Evolutionary conservation across 805 yeast genomes (phyloP).

Genomic region (Nakazawaea molendinolei): DNA sequence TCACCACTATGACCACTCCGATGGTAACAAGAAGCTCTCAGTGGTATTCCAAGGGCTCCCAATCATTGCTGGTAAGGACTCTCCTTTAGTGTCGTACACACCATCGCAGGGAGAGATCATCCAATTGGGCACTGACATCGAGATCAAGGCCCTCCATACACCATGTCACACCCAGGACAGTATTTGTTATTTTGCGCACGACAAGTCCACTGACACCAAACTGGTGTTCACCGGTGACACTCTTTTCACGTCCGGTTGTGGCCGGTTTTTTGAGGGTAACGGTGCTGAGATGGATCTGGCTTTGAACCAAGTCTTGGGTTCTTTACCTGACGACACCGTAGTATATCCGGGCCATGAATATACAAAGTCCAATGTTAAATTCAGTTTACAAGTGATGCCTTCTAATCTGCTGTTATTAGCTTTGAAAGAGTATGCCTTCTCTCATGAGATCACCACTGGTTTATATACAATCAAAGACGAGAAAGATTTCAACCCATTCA

Average conservation of each 20-base stretch:
- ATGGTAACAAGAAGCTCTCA: constrained; percentile 50
- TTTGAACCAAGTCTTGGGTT: constrained; percentile 50
- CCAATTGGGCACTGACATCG: constrained; percentile 55
- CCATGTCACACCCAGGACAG: constrained; percentile 99
- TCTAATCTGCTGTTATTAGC: constrained; percentile 43
- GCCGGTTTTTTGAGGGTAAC: constrained; percentile 91
- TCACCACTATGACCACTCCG: constrained; percentile 94
- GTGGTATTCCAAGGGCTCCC: constrained; percentile 41
- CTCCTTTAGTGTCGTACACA: constrained; percentile 63
- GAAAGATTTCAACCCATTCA: constrained; percentile 77
- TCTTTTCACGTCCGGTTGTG: constrained; percentile 89
- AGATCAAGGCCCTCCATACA: constrained; percentile 79
- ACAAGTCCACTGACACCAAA: constrained; percentile 51
- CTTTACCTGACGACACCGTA: constrained; percentile 59
- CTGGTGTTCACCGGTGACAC: constrained; percentile 97
- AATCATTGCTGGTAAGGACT: constrained; percentile 78
- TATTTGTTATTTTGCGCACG: constrained; percentile 76
- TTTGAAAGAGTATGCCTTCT: constrained; percentile 43
- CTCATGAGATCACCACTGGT: constrained; percentile 78
- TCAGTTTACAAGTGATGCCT: constrained; percentile 59
- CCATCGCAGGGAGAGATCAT: constrained; percentile 61
- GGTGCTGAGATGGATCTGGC: constrained; percentile 75
- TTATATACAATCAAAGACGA: constrained; percentile 81
- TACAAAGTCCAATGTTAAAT: constrained; percentile 73
- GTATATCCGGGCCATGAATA: constrained; percentile 97